Evolutionary conservation across 1,284 basidiomycete genomes (phyloP), one percentile per base, ranked within the genome.

Genomic region (Cutaneotrichosporon sp.): DNA sequence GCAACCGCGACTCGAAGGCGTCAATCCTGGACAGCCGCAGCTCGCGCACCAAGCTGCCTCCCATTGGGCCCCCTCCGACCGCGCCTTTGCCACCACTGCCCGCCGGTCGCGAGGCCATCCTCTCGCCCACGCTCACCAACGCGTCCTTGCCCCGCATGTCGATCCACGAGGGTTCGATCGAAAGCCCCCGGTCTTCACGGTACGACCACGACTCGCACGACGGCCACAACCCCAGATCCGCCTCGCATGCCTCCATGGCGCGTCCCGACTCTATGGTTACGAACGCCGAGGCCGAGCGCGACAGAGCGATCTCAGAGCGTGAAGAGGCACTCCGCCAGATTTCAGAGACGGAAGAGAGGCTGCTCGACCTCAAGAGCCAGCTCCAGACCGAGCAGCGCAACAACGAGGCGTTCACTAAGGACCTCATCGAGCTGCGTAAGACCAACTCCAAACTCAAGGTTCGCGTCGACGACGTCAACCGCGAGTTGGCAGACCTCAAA

Each of bases 11-110:
- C 59, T 68, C 43, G 54, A 67, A 51, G 53, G 17, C 14, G 46
- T 55, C 45, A 14, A 31, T 51, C 33, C n/a, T 38, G 22, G 33
- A 46, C 35, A 41, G 49, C 33, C 48, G 58, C 35, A 31, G 44
- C n/a, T 62, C 52, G 29, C 45, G 59, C 25, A 54, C 58, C 16
- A 57, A 55, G 55, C 51, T 59, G 4, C 71, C 71, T 9, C 71
- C 71, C 17, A 67, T 67, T 43, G 68, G 68, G 17, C 71, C 71
- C 9, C 71, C 71, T 12, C 71, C 71, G 2, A 66, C 60, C 16
- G 60, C 67, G 4, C 69, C 71, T 9, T 51, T 73, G 5, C 71
- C 71, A 17, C 69, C 69, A 4, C 54, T 69, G 6, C 70, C 70
- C 17, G 46, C 60, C 44, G 43, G 61, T 37, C 43, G 55, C 54